Conservation (phyloP, 306 rosid species). For the Corylus americana region DNA sequence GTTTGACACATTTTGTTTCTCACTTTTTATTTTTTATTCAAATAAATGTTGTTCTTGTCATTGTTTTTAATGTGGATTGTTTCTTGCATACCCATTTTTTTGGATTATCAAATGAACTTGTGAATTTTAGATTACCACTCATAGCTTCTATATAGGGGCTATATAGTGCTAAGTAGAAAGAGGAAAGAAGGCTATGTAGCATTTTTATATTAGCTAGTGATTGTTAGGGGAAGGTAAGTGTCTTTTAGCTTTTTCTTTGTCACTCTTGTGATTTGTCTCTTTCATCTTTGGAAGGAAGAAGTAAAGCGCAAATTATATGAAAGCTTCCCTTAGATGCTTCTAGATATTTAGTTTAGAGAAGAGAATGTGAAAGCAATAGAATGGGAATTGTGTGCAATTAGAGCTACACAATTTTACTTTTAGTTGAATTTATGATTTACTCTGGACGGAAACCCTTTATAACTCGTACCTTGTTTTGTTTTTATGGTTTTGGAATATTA, state of each 20-base stretch:
- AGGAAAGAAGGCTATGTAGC: not conserved
- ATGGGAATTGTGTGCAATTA: not conserved
- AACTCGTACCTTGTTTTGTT: not conserved
- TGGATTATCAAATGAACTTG: not conserved
- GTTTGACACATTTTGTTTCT: constrained; percentile 33
- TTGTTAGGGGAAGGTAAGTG: not conserved
- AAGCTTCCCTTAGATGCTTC: not conserved
- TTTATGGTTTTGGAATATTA: not conserved
- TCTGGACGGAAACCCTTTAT: not conserved
- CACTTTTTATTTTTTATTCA: constrained; percentile 7
- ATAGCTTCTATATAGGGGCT: not conserved
- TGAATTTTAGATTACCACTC: not conserved
- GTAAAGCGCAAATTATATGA: not conserved
- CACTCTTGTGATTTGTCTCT: not conserved
- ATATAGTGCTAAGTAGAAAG: not conserved
- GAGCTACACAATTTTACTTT: not conserved
- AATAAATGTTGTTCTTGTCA: constrained; percentile 1
- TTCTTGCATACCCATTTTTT: not conserved
- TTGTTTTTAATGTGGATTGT: not conserved
- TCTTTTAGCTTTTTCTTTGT: not conserved
- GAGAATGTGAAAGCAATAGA: not conserved
- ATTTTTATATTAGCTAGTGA: not conserved
- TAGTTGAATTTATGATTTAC: constrained; percentile 7
- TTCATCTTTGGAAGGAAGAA: not conserved
- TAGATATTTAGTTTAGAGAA: not conserved